phyloP scores from a whole-genome alignment of 257 asterid species.

The Solanum lycopersicoides region DNA sequence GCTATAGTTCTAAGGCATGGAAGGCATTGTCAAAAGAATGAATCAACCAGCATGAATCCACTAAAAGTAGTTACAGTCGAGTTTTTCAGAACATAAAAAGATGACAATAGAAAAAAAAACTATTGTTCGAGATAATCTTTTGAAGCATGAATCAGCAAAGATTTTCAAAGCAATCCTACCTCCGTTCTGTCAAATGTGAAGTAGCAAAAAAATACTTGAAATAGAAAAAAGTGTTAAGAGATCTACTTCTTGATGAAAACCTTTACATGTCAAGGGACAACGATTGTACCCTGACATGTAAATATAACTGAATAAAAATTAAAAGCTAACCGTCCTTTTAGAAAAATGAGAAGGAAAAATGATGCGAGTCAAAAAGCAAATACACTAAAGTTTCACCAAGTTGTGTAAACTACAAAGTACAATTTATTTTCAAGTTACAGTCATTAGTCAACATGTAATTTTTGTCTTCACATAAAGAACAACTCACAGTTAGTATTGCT shows the following conservation, averaged over 20 bases:
- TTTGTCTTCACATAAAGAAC: neutral
- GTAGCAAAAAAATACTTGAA: neutral
- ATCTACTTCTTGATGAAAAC: neutral
- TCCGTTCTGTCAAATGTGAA: neutral
- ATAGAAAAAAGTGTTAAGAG: neutral
- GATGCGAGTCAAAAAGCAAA: neutral
- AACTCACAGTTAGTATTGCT: constrained; percentile 80
- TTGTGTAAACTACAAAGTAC: neutral
- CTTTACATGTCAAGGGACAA: neutral
- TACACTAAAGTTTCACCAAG: neutral
- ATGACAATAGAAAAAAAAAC: neutral
- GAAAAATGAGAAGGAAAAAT: neutral
- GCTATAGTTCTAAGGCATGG: neutral
- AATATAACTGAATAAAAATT: neutral
- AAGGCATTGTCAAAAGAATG: neutral
- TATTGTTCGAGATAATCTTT: neutral
- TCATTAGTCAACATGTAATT: neutral
- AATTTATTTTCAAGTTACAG: neutral
- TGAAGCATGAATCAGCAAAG: neutral
- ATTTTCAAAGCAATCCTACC: neutral
- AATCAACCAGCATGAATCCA: neutral
- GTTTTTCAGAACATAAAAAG: neutral
- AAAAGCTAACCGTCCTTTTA: neutral
- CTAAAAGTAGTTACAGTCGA: neutral
- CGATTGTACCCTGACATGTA: neutral